A percentile compares a stretch with the other conserved stretches of the same genome.
These are phyloP conservation scores for Termitomyces sp. DNA, from an alignment of 768 basidiomycete species.

Conservation along the genomic window DNA sequence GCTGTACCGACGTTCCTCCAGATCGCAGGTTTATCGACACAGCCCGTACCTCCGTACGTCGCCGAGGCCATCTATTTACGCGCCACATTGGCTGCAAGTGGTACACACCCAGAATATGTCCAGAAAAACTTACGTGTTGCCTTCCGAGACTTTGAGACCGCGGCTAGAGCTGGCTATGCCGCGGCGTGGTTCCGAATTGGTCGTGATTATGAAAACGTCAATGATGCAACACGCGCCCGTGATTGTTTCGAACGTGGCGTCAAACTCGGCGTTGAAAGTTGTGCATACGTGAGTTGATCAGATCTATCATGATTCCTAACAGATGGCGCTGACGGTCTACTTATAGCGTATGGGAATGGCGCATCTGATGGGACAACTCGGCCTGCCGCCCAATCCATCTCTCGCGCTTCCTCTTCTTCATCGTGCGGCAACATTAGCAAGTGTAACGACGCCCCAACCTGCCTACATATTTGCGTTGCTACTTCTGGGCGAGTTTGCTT, in stretches of 20 bases:
- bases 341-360: conserved; percentile 91
- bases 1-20: conserved; percentile 66
- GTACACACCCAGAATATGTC: conserved; percentile 63
- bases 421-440: conserved; percentile 72
- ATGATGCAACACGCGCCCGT: conserved; percentile 66
- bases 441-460: conserved; percentile 76
- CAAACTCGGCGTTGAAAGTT: conserved; percentile 70
- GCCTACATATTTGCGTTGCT: conserved; percentile 89
- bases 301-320: conserved; percentile 1
- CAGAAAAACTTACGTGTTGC: conserved; percentile 70
- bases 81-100: conserved; percentile 69
- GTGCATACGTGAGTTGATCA: conserved; percentile 64
- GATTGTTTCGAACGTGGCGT: conserved; percentile 88
- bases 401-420: conserved; percentile 70
- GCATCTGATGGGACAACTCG: conserved; percentile 83
- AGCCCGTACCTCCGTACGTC: conserved; percentile 36
- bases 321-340: not conserved
- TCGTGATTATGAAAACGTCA: conserved; percentile 87
- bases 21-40: conserved; percentile 34
- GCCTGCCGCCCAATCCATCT: conserved; percentile 47
- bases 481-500: conserved; percentile 80
- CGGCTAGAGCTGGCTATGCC: conserved; percentile 72
- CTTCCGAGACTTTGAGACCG: conserved; percentile 86
- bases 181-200: conserved; percentile 93
- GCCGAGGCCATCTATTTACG: conserved; percentile 77